Conservation (phyloP, 352 stramenopile species). For the Hyaloperonospora arabidopsidis region DNA sequence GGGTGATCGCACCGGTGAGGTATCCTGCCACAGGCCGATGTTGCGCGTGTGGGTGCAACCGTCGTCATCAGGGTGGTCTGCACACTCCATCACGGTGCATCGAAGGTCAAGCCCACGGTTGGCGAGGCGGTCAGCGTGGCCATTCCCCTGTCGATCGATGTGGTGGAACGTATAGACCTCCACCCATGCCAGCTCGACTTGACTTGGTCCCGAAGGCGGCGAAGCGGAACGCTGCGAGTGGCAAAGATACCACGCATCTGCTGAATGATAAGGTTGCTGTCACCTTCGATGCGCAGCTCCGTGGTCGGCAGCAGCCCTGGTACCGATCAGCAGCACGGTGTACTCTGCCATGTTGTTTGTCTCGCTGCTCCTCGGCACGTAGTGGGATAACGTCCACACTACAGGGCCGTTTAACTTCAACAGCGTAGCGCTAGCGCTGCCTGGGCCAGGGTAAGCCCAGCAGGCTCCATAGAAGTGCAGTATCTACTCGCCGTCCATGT, state of each 20-base stretch:
- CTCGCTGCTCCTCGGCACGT: neutral
- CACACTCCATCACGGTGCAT: neutral
- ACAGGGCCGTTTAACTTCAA: too few species aligned
- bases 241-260: slow-evolving; percentile 9
- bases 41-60: neutral
- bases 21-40: too few species aligned
- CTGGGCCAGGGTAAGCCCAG: neutral
- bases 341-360: slow-evolving; percentile 11
- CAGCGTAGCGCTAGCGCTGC: neutral
- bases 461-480: neutral
- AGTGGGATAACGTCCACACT: too few species aligned
- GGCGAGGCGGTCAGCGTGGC: neutral
- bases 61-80: neutral
- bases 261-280: slow-evolving; percentile 11
- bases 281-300: slow-evolving; percentile 10
- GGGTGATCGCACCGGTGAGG: too few species aligned
- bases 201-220: neutral
- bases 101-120: slow-evolving; percentile 1
- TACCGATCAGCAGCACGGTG: slow-evolving; percentile 17
- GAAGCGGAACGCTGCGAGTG: neutral
- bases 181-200: neutral
- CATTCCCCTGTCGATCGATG: neutral
- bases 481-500: neutral
- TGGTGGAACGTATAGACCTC: neutral
- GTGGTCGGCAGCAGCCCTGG: slow-evolving; percentile 6